Evolutionary conservation across 306 rosid species (phyloP).

Genomic region (Myrica gale): DNA sequence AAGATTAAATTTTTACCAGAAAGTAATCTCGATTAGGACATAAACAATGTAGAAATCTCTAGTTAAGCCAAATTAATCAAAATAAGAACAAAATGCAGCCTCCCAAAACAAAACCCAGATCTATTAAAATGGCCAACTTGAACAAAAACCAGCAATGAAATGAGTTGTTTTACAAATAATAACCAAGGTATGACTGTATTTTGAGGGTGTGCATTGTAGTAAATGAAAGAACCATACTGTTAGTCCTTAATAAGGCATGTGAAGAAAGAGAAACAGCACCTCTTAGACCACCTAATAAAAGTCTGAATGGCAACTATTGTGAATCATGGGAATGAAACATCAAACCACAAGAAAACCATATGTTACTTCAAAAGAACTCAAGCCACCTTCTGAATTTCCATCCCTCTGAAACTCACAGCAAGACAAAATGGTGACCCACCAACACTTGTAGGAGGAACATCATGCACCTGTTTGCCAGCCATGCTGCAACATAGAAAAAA

Average conservation of each 20-base stretch:
- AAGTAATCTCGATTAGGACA: neutral
- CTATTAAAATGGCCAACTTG: neutral
- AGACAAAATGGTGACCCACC: constrained; percentile 74
- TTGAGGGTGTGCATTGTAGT: neutral
- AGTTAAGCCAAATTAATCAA: neutral
- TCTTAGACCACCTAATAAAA: neutral
- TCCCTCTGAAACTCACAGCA: constrained; percentile 74
- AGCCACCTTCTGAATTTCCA: constrained; percentile 76
- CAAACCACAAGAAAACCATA: neutral
- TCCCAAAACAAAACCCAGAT: neutral
- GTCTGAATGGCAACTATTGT: neutral
- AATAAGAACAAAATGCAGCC: neutral
- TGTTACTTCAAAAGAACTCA: constrained; percentile 19
- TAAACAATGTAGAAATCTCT: neutral
- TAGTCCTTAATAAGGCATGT: constrained; percentile 7
- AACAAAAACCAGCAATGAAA: neutral
- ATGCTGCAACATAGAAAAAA: constrained; percentile 55
- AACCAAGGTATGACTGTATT: neutral
- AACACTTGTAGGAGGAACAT: constrained; percentile 65
- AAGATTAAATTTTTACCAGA: neutral
- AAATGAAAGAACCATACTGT: neutral
- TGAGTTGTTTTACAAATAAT: neutral
- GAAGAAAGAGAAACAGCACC: constrained; percentile 11
- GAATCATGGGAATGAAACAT: neutral
- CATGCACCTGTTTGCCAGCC: constrained; percentile 84